Evolutionary conservation across 78 protist species (phyloP), one percentile per base, ranked within the genome.

Genomic region (Dictyostelium capitatum): DNA sequence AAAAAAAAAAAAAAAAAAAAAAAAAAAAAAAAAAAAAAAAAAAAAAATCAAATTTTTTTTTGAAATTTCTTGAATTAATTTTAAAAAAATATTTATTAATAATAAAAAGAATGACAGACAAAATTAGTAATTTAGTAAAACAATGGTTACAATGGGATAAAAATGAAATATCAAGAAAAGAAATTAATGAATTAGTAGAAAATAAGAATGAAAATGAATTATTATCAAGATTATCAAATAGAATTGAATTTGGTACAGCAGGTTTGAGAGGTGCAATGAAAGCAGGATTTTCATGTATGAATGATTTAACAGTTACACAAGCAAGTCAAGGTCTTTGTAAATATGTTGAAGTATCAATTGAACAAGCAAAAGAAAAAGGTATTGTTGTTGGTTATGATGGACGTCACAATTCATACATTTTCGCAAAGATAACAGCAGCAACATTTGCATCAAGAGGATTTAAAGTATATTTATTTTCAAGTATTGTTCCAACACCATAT

Each of bases 221-320:
- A 25, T 73, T 11, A 28, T 1, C 23, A 7, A 79, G 95, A 78
- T 30, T 95, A 43, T 77, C 79, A 30, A 69, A 80, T 48, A 80
- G 97, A 65, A 95, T 95, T 50, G 79, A 90, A 12, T 95, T 95
- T 89, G 97, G 97, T 51, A 95, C 97, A 32, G 97, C 97, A n/a
- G 97, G 99, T 4, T 96, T 99, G 43, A 95, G 99, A 9, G 98
- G 97, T 1, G 91, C 90, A 9, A 98, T 99, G 99, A 97, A 89
- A 19, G 98, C 99, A 3, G 99, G 99, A 19, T 95, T 67, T 65
- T 51, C 95, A 3, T 43, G 95, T 91, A 98, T 99, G 99, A 99
- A 99, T 91, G 94, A 93, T 56, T 56, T 99, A 17, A 96, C 98
- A 11, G 96, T 99, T 43, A 32, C 85, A n/a, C 99, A 99, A 95